These are phyloP conservation scores for Sphenostylis stenocarpa DNA, from an alignment of 306 rosid genomes.

Conservation along the genomic window DNA sequence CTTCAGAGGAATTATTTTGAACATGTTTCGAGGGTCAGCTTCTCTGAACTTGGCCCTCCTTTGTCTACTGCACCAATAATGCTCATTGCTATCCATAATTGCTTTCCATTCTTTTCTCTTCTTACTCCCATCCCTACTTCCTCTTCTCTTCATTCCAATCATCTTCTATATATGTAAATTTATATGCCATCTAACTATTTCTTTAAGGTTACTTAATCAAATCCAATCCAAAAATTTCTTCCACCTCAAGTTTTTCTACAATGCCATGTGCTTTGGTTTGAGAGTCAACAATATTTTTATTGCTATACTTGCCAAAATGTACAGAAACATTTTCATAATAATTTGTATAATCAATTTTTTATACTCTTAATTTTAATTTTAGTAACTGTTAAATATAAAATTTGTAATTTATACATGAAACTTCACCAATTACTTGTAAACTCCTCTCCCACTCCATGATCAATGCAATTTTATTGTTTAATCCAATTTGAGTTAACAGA, in stretches of 20 bases:
- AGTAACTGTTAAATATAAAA: too few species aligned
- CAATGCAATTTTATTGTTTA: too few species aligned
- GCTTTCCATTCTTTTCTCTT: slow-evolving; percentile 3
- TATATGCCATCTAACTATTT: not conserved
- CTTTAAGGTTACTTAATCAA: slow-evolving; percentile 2
- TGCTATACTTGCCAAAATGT: too few species aligned
- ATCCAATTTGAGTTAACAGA: too few species aligned
- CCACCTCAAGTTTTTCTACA: not conserved
- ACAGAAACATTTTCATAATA: too few species aligned
- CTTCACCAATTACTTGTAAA: not conserved
- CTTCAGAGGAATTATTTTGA: slow-evolving; percentile 33
- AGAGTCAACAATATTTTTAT: not conserved
- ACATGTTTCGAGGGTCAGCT: slow-evolving; percentile 36
- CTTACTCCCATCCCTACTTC: not conserved
- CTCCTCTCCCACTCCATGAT: too few species aligned
- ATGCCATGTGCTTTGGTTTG: not conserved
- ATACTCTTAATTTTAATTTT: too few species aligned
- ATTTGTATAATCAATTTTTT: too few species aligned
- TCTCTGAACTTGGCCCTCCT: slow-evolving; percentile 38
- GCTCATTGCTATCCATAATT: slow-evolving; percentile 25
- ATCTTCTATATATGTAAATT: not conserved
- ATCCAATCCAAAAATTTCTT: slow-evolving; percentile 11
- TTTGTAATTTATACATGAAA: too few species aligned
- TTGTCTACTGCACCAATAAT: slow-evolving; percentile 38
- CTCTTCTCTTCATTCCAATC: slow-evolving; percentile 33